Evolutionary conservation across 345 rosid species (phyloP), one percentile per base, ranked within the genome.

Genomic region (Eucalyptus pauciflora): DNA sequence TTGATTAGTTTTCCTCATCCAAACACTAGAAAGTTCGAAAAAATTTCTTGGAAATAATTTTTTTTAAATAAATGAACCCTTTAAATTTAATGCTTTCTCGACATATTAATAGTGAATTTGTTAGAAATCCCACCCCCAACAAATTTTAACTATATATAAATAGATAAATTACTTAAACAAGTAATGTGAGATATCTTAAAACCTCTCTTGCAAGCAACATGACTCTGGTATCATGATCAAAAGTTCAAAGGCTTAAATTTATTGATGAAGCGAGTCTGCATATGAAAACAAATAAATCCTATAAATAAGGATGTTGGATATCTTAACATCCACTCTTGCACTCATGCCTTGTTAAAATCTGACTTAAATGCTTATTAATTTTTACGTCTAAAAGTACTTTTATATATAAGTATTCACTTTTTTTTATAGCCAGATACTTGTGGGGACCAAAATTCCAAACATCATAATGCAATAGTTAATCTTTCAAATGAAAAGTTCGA

Each of bases 31-130:
- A 64, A n/a, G 20, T 64, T 31, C 0, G 0, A n/a, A 14, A n/a
- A 64, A n/a, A 2, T 0, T 4, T 64, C 10, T 29, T 0, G 0
- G 4, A 64, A n/a, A 64, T 7, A 14, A 5, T 4, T 64, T 64
- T 64, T 6, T 41, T 15, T 16, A 64, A n/a, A n/a, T 16, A 31
- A 64, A 14, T 16, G 33, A 13, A 62, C 8, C 33, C 33, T 62
- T 62, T n/a, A 2, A 18, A 64, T n/a, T 14, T 16, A 64, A 64
- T 64, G 31, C 37, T 64, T 64, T 64, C 76, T 64, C 6, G 0
- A 64, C 37, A 64, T 64, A 64, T n/a, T 14, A 15, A n/a, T n/a
- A 11, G 14, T 64, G 20, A 64, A 64, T 64, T 64, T 64, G 76
- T 64, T 64, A 64, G 76, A 64, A n/a, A 64, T 64, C 0, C 10